Conservation (phyloP, 2,329 filamentous ascomycete species). For the Didymellaceae sp. region DNA sequence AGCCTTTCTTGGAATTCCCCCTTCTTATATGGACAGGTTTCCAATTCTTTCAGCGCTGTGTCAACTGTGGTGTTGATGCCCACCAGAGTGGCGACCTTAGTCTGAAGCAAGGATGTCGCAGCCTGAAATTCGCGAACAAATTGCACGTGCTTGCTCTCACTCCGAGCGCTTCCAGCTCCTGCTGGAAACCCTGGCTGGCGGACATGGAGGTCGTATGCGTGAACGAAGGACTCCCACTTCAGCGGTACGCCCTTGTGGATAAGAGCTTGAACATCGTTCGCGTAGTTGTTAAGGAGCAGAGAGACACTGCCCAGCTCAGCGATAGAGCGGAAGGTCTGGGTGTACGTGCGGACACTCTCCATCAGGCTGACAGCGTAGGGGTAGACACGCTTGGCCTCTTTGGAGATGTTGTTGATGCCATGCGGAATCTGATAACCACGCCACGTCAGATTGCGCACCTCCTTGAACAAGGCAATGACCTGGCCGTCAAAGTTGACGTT, state of each 20-base stretch:
- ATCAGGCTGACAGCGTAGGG: slow-evolving; percentile 97
- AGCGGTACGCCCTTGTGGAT: slow-evolving; percentile 87
- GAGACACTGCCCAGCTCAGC: slow-evolving; percentile 85
- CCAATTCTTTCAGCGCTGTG: slow-evolving; percentile 81
- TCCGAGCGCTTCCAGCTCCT: slow-evolving; percentile 62
- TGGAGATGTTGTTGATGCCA: slow-evolving; percentile 91
- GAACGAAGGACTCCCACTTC: slow-evolving; percentile 97
- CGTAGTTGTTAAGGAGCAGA: slow-evolving; percentile 86
- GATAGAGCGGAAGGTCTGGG: slow-evolving; percentile 86
- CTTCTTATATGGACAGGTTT: slow-evolving; percentile 81
- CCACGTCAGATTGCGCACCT: slow-evolving; percentile 95
- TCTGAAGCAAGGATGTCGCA: slow-evolving; percentile 85
- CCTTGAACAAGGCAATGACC: slow-evolving; percentile 97
- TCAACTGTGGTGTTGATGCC: slow-evolving; percentile 82
- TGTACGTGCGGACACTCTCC: slow-evolving; percentile 95
- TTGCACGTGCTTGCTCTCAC: slow-evolving; percentile 92
- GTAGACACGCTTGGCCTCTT: slow-evolving; percentile 98
- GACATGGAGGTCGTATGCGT: slow-evolving; percentile 90
- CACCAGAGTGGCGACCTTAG: slow-evolving; percentile 79
- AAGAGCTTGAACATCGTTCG: slow-evolving; percentile 85
- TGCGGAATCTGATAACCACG: slow-evolving; percentile 94
- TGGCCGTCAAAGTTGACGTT: slow-evolving; percentile 96
- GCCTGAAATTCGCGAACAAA: slow-evolving; percentile 94
- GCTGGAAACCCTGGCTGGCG: slow-evolving; percentile 67
- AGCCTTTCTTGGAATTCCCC: slow-evolving; percentile 80